These are phyloP conservation scores for Talaromyces marneffei DNA, from an alignment of 2,329 filamentous ascomycete genomes.

Conservation along the genomic window DNA sequence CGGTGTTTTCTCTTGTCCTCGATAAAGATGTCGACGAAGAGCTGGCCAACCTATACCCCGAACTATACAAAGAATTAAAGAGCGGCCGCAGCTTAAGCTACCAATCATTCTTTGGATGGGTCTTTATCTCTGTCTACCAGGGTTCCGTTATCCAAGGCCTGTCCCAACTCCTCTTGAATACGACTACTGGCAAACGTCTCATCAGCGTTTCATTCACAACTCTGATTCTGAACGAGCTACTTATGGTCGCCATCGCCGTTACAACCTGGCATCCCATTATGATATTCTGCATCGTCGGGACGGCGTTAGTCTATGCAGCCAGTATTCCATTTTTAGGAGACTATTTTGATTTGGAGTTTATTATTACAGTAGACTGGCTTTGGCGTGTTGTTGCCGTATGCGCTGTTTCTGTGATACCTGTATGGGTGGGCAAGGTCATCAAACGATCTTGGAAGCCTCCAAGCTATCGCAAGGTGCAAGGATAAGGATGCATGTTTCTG, in stretches of 20 bases:
- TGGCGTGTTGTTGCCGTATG: conserved; percentile 81
- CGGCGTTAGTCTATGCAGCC: conserved; percentile 70
- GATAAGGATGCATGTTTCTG: conserved; percentile 19
- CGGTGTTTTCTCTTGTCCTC: conserved; percentile 87
- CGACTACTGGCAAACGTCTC: conserved; percentile 62
- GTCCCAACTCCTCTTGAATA: conserved; percentile 76
- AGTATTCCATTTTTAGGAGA: conserved; percentile 77
- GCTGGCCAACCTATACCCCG: conserved; percentile 89
- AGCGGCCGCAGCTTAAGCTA: conserved; percentile 81
- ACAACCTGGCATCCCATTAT: conserved; percentile 96
- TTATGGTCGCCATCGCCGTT: conserved; percentile 95
- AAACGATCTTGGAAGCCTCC: conserved; percentile 81
- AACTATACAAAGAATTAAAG: conserved; percentile 96
- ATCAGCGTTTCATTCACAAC: conserved; percentile 88
- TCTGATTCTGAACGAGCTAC: conserved; percentile 84
- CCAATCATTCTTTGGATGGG: conserved; percentile 94
- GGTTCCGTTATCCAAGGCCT: conserved; percentile 94
- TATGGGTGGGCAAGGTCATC: conserved; percentile 81
- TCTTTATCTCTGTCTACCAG: conserved; percentile 90
- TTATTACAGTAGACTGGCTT: conserved; percentile 73
- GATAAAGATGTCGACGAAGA: conserved; percentile 94
- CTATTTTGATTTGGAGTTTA: conserved; percentile 83
- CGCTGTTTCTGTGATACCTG: conserved; percentile 75
- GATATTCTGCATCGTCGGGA: conserved; percentile 78
- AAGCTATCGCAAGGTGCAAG: conserved; percentile 81